Base-by-base conservation (phyloP, 192 early-diverging fungal species). In the Coemansia sp. region DNA sequence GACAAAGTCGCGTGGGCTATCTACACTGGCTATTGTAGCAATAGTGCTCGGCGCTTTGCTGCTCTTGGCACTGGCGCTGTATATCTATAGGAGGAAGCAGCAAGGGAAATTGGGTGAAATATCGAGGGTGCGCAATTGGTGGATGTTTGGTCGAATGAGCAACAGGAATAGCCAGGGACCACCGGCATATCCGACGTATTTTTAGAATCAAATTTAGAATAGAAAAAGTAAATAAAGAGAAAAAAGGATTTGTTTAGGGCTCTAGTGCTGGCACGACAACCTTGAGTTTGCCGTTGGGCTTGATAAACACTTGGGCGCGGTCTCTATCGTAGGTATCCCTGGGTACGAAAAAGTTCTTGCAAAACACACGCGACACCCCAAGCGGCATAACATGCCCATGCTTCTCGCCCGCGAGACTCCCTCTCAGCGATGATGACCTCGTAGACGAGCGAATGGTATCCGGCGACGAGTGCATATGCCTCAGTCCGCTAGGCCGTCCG, bases 271-370 rank as follows among this genome's bases (percentile, higher is more conserved):
- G 77, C 3, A 80, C 72, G 0, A 80, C 66, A n/a, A 80, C 67
- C 72, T 80, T 80, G 51, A 80, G 72, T 38, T 74, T 80, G 42
- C 77, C 77, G 36, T 80, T 80, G 16, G 77, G 77, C 59, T 80
- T 80, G 59, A 80, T 64, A 51, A 80, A 80, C 3, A 68, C 77
- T 59, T 80, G 77, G 1, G 77, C 77, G 24, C 72, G 68, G 56
- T 80, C 66, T n/a, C 72, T 55, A 56, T 80, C 77, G 59, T 80
- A 80, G 3, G 77, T 80, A 46, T 80, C 77, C 21, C 77, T 56
- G 5, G 77, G 77, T n/a, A 80, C 62, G 43, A 80, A 80, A 26
- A 80, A 80, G 69, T 80, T 80, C 39, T 80, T 80, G 0, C 64
- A 72, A 69, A 80, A 80, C 0, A 80, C 77, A 0, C 65, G 43